Base-by-base conservation (phyloP, 805 yeast species). In the Candida oleophila region DNA sequence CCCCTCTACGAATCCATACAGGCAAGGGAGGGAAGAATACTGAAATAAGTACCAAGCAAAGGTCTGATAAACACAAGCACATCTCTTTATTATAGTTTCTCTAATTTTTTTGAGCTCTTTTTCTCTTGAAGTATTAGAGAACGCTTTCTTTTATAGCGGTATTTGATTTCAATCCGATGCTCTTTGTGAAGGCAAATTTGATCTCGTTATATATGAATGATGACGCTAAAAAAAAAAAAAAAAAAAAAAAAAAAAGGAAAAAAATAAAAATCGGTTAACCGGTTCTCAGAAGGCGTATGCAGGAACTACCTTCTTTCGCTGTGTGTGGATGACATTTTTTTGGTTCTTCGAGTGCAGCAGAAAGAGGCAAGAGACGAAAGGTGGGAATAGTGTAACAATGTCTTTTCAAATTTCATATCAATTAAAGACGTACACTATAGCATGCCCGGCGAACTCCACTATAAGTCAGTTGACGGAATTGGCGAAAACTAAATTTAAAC, bases 1-100 rank as follows among this genome's bases (percentile, higher is more conserved):
- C 44, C 1, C 94, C 94, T 41, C 81, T 68, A 57, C 89, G 73
- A 33, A 84, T 71, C 62, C 82, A 65, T 9, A 87, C 90, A 0
- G 91, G 87, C 11, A 86, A 69, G 0, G 94, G 94, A 2, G 95
- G 94, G 58, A 83, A 73, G 43, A 86, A 70, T 42, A 85, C 73
- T 2, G 89, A 83, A 5, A 82, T 59, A 1, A 82, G 53, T 47
- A 82, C 80, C 14, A 87, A 76, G 12, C 81, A 60, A n/a, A 82
- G 59, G 59, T 86, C 91, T 2, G 75, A 61, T 32, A 68, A 52
- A 48, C 75, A 71, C 25, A 56, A 64, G 60, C 66, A 61, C 53
- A 42, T 42, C 15, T 15, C 16, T 11, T 16, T 36, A 16, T 7
- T 36, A 12, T 11, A 16, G 8, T 34, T 34, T 9, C 8, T 34